Conservation (phyloP, 345 rosid genomes). For the Populus simonii region DNA sequence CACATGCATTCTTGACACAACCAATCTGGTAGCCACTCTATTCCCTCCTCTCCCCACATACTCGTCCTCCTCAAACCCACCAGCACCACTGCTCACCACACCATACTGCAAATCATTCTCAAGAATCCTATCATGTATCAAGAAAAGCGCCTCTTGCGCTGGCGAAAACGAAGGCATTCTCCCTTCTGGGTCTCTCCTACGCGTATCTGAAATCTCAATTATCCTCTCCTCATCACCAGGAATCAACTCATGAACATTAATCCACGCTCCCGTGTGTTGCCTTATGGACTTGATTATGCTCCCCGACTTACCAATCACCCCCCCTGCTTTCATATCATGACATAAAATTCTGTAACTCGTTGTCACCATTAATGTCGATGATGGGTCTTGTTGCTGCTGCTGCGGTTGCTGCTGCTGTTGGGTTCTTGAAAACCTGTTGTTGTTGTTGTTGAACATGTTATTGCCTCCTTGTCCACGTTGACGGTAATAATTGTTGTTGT, state of each 20-base stretch:
- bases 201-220: conserved; percentile 90
- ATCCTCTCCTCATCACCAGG: conserved; percentile 90
- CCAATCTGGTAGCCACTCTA: conserved; percentile 78
- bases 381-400: conserved; percentile 40
- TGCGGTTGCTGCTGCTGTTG: conserved; percentile 11
- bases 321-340: conserved; percentile 91
- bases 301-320: conserved; percentile 97
- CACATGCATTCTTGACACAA: conserved; percentile 89
- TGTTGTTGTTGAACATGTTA: conserved; percentile 3
- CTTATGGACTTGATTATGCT: conserved; percentile 84
- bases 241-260: conserved; percentile 90
- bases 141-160: conserved; percentile 85
- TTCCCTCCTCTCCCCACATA: conserved; percentile 42
- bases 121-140: conserved; percentile 81
- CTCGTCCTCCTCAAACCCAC: conserved; percentile 53
- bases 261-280: conserved; percentile 96
- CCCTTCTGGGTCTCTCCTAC: conserved; percentile 94
- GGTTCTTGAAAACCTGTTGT: background rate
- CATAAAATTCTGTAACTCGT: conserved; percentile 93
- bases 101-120: conserved; percentile 63
- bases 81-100: conserved; percentile 37
- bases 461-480: conserved; percentile 53
- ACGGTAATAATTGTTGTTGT: conserved; percentile 33
- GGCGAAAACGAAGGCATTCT: conserved; percentile 91
- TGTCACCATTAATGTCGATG: conserved; percentile 54